Evolutionary conservation across 2,329 filamentous ascomycete species (phyloP).

Genomic region (Plenodomus biglobosus): DNA sequence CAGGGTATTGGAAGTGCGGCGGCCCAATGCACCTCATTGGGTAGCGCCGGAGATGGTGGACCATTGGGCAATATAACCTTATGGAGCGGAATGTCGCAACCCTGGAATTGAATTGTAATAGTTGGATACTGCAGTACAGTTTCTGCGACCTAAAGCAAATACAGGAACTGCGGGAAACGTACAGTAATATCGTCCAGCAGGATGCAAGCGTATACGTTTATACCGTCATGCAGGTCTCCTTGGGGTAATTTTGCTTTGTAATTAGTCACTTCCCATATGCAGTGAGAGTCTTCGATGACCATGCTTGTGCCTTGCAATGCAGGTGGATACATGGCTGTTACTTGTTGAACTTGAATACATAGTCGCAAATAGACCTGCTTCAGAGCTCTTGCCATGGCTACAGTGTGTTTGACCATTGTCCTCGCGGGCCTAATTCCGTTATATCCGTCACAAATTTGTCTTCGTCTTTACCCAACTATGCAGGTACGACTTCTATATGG

Average conservation of each 20-base stretch:
- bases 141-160: background rate
- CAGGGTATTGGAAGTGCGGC: conserved; percentile 1
- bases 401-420: no score
- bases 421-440: background rate
- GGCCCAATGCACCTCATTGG: conserved; percentile 21
- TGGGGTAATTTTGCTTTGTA: background rate
- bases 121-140: background rate
- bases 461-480: no score
- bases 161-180: no score
- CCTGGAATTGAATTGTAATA: background rate
- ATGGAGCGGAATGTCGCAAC: background rate
- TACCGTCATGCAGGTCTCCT: background rate
- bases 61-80: background rate
- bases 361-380: no score
- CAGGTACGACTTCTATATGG: no score
- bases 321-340: no score
- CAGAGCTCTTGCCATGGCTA: no score
- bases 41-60: conserved; percentile 5
- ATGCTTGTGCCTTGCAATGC: no score
- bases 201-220: no score
- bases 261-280: background rate
- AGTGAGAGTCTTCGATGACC: background rate
- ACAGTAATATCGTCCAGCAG: no score
- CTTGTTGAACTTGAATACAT: no score
- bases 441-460: background rate